Evolutionary conservation across 768 basidiomycete species (phyloP), one percentile per base, ranked within the genome.

Genomic region (Cyclocybe aegerita): DNA sequence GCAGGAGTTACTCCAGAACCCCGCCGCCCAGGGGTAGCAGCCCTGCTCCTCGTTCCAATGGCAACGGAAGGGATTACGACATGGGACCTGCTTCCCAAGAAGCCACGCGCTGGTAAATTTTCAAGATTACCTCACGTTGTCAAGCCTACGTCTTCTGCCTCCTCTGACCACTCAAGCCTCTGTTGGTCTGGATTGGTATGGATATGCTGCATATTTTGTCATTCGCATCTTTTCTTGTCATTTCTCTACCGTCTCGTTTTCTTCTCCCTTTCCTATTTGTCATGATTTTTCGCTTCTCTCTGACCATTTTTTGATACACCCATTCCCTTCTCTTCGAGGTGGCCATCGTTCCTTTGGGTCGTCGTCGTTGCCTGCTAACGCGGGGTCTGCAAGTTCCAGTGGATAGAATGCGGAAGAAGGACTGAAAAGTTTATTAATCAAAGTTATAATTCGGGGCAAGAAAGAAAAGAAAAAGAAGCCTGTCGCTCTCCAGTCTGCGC

Each of bases 1-100:
- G 90, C 48, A 77, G 80, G 66, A 90, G 87, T 70, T 86, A 88
- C 57, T 88, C 86, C 47, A 79, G 86, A 64, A 90, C 86, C 70
- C 90, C 90, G 16, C 86, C 88, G 53, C 88, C 87, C 46, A 76
- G 88, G 59, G 88, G 86, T 46, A 81, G 85, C 65, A 79, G 78
- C 65, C 78, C 77, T 15, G 58, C 71, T 39, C 65, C 71, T 40
- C 61, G 65, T 39, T 50, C 63, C 53, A 62, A 63, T 49, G 60
- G 68, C 63, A 52, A 60, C 30, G 58, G 66, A 55, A 61, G 78
- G 55, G 63, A 79, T 52, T 74, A 70, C 38, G 70, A 72, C 30
- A 23, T 29, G 17, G 60, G 60, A 3, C 55, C 68, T 11, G 46
- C 58, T 49, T 54, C 60, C 23, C 23, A 23, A 23, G 23, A 23